Conservation (phyloP, 1,284 basidiomycete genomes). For the Cutaneotrichosporon cutaneum region DNA sequence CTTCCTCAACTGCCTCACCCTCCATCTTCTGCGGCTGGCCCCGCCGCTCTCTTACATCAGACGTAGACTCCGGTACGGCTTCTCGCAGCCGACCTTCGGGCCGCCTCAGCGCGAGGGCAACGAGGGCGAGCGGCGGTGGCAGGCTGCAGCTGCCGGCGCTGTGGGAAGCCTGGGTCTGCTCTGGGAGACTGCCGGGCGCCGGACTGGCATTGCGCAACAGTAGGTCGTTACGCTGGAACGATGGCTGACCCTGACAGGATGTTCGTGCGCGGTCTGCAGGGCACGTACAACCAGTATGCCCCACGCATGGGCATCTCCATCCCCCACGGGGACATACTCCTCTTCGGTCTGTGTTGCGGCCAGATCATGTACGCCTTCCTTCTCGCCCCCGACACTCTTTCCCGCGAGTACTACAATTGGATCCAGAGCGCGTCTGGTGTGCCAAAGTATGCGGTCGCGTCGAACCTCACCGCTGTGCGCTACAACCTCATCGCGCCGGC, state of each 20-base stretch:
- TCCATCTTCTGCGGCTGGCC: slow-evolving; percentile 77
- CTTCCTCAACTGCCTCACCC: slow-evolving; percentile 73
- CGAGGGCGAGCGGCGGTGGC: slow-evolving; percentile 66
- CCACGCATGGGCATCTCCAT: slow-evolving; percentile 60
- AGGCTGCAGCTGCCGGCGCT: slow-evolving; percentile 81
- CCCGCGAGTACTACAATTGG: slow-evolving; percentile 73
- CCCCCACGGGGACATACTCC: slow-evolving; percentile 78
- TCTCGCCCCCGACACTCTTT: slow-evolving; percentile 76
- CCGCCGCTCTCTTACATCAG: slow-evolving; percentile 59
- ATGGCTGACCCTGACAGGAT: slow-evolving; percentile 31
- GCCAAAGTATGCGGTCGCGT: slow-evolving; percentile 61
- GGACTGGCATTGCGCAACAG: slow-evolving; percentile 81
- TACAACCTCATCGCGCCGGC: slow-evolving; percentile 60
- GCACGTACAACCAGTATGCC: slow-evolving; percentile 54
- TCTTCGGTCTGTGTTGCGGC: slow-evolving; percentile 79
- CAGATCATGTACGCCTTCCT: slow-evolving; percentile 88
- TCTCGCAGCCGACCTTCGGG: slow-evolving; percentile 44
- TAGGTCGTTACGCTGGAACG: slow-evolving; percentile 26
- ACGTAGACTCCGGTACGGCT: slow-evolving; percentile 33
- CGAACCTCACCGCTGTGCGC: slow-evolving; percentile 65
- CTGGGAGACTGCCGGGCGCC: slow-evolving; percentile 71
- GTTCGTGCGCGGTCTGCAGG: slow-evolving; percentile 54
- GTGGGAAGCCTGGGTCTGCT: slow-evolving; percentile 73
- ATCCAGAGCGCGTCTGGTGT: slow-evolving; percentile 67
- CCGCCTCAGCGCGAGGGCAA: slow-evolving; percentile 58